These are phyloP conservation scores for Cordyceps farinosa DNA, from an alignment of 2,329 filamentous ascomycete species.

Conservation along the genomic window DNA sequence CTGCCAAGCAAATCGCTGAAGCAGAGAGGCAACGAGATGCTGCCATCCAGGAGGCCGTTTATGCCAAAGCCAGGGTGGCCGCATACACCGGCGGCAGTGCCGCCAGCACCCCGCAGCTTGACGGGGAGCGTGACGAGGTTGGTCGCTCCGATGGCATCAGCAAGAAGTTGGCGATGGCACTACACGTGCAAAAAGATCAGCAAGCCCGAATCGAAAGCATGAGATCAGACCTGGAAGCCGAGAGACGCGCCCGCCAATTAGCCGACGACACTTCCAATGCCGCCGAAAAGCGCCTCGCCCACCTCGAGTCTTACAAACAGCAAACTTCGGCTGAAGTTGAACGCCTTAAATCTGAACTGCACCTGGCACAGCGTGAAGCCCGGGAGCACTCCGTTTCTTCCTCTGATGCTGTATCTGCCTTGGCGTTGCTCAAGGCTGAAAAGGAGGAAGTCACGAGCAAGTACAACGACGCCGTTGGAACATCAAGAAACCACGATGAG, in stretches of 20 bases:
- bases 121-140: slow-evolving; percentile 60
- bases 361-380: slow-evolving; percentile 71
- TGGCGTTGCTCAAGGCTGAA: slow-evolving; percentile 78
- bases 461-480: slow-evolving; percentile 63
- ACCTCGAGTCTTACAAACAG: slow-evolving; percentile 81
- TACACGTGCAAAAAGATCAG: slow-evolving; percentile 78
- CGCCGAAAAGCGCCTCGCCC: slow-evolving; percentile 75
- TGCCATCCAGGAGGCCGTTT: slow-evolving; percentile 91
- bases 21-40: slow-evolving; percentile 92
- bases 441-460: slow-evolving; percentile 72
- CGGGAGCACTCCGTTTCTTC: slow-evolving; percentile 77
- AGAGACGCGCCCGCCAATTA: slow-evolving; percentile 74
- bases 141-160: slow-evolving; percentile 64
- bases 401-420: slow-evolving; percentile 70
- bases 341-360: slow-evolving; percentile 77
- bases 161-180: slow-evolving; percentile 74
- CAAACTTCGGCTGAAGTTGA: slow-evolving; percentile 82
- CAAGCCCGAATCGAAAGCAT: slow-evolving; percentile 69
- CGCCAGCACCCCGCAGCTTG: slow-evolving; percentile 56
- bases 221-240: slow-evolving; percentile 69
- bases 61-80: slow-evolving; percentile 88
- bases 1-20: slow-evolving; percentile 86
- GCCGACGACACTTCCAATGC: slow-evolving; percentile 85
- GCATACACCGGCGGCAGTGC: slow-evolving; percentile 67
- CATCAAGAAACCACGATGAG: slow-evolving; percentile 64